phyloP scores from a whole-genome alignment of 2,329 filamentous ascomycete species.

The Mycosphaerelloides madeirae region DNA sequence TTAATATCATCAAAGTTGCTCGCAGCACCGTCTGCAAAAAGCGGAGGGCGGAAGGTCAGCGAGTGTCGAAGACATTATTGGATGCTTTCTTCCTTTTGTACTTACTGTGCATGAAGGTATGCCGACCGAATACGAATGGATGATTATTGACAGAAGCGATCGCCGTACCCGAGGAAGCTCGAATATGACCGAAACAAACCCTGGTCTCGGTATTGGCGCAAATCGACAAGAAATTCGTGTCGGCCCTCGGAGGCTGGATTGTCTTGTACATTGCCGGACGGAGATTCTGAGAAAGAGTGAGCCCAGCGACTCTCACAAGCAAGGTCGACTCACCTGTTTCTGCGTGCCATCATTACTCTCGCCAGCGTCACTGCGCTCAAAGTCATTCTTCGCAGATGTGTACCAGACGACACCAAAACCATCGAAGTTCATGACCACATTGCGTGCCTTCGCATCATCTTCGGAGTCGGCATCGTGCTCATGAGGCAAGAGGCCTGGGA shows the following conservation, averaged over 20 bases:
- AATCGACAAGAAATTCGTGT: conserved; percentile 51
- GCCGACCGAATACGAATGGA: conserved; percentile 52
- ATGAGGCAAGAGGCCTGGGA: conserved; percentile 50
- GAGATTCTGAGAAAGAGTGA: conserved; percentile 24
- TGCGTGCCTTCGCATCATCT: conserved; percentile 45
- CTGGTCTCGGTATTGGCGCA: conserved; percentile 49
- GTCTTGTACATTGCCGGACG: conserved; percentile 51
- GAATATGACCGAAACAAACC: conserved; percentile 51
- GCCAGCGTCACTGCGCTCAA: conserved; percentile 28
- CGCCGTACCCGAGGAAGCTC: conserved; percentile 46
- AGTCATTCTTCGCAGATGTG: conserved; percentile 42
- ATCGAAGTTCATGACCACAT: conserved; percentile 52
- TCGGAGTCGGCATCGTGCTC: conserved; percentile 41
- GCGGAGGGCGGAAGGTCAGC: no score
- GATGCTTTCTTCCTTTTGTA: no score
- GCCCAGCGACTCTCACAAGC: conserved; percentile 1
- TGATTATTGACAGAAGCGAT: conserved; percentile 51
- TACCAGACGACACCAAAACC: conserved; percentile 55
- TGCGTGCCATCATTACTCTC: conserved; percentile 26
- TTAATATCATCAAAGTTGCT: conserved; percentile 45
- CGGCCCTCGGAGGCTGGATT: conserved; percentile 48
- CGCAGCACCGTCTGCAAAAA: conserved; percentile 47
- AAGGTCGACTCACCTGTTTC: conserved; percentile 22
- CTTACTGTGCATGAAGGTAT: conserved; percentile 57
- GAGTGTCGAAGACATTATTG: no score